A percentile compares a stretch with the other conserved stretches of the same genome.
Conservation (phyloP, 768 basidiomycete genomes). For the Amanita subjunquillea region DNA sequence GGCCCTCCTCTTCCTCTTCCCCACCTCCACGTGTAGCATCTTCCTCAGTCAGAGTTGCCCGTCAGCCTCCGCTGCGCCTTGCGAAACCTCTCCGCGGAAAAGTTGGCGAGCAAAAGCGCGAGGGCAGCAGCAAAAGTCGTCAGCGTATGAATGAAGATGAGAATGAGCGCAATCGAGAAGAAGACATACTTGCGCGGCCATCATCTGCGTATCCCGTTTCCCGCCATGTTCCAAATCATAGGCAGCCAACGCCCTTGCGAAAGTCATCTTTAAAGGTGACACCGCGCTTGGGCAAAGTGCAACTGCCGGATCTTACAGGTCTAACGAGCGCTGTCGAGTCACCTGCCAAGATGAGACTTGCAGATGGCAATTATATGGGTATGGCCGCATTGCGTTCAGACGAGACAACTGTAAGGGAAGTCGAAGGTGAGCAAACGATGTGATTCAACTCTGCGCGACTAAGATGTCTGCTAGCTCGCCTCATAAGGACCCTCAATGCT, state of each 20-base stretch:
- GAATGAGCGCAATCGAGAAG: background rate
- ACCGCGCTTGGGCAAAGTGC: constrained; percentile 26
- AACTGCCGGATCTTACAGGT: constrained; percentile 78
- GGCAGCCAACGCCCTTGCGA: constrained; percentile 11
- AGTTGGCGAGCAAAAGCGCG: background rate
- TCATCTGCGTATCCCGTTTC: background rate
- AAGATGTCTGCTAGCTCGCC: constrained; percentile 34
- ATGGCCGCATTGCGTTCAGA: constrained; percentile 32
- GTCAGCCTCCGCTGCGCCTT: constrained; percentile 39
- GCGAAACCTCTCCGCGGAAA: background rate
- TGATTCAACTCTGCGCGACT: background rate
- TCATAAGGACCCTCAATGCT: constrained; percentile 47
- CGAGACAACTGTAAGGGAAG: constrained; percentile 37
- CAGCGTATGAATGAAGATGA: background rate
- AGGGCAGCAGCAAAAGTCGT: background rate
- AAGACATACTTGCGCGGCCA: background rate
- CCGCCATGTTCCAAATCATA: constrained; percentile 4
- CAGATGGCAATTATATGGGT: constrained; percentile 28
- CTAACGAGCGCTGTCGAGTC: constrained; percentile 70
- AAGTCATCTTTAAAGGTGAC: constrained; percentile 14
- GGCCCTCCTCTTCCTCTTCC: background rate
- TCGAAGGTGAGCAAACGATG: constrained; percentile 39
- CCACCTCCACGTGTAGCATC: constrained; percentile 13
- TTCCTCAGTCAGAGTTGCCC: constrained; percentile 17
- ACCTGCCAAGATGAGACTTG: constrained; percentile 40